These are phyloP conservation scores for Neofusicoccum umdonicola DNA, from an alignment of 2,329 filamentous ascomycete genomes.

Conservation along the genomic window DNA sequence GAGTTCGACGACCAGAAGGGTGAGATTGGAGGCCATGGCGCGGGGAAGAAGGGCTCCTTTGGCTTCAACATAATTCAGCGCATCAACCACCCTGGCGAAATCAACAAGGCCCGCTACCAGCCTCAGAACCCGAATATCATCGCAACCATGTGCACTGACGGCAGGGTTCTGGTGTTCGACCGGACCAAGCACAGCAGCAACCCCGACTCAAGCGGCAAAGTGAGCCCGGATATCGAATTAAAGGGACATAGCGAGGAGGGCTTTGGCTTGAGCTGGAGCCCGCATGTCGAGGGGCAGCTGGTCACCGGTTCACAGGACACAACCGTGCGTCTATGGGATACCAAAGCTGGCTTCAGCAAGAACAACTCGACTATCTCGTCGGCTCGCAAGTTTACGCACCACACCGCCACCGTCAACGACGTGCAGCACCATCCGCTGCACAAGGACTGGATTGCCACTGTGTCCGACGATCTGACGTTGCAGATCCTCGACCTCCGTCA, in stretches of 20 bases:
- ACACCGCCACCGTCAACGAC: constrained; percentile 90
- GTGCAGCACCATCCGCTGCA: constrained; percentile 92
- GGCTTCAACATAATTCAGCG: constrained; percentile 92
- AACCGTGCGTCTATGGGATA: constrained; percentile 90
- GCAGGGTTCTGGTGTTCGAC: constrained; percentile 89
- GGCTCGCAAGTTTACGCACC: constrained; percentile 76
- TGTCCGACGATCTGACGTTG: constrained; percentile 91
- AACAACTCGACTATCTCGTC: constrained; percentile 70
- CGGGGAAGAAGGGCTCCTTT: constrained; percentile 66
- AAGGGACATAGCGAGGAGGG: constrained; percentile 84
- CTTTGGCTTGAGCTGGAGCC: constrained; percentile 91
- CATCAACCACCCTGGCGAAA: constrained; percentile 93
- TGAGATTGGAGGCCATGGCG: constrained; percentile 91
- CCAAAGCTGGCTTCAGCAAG: constrained; percentile 67
- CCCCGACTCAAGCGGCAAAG: constrained; percentile 62
- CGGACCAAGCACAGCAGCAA: constrained; percentile 85
- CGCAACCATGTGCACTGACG: constrained; percentile 85
- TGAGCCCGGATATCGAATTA: constrained; percentile 81
- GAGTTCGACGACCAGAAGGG: constrained; percentile 90
- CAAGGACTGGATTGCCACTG: constrained; percentile 76
- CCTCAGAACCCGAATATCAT: constrained; percentile 97
- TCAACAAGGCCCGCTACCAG: constrained; percentile 98
- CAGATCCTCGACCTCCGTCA: constrained; percentile 87
- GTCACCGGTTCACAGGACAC: constrained; percentile 89
- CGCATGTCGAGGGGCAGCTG: constrained; percentile 75